Evolutionary conservation across 2,329 filamentous ascomycete genomes (phyloP), one percentile per base, ranked within the genome.

Genomic region (Neonectria faginata): DNA sequence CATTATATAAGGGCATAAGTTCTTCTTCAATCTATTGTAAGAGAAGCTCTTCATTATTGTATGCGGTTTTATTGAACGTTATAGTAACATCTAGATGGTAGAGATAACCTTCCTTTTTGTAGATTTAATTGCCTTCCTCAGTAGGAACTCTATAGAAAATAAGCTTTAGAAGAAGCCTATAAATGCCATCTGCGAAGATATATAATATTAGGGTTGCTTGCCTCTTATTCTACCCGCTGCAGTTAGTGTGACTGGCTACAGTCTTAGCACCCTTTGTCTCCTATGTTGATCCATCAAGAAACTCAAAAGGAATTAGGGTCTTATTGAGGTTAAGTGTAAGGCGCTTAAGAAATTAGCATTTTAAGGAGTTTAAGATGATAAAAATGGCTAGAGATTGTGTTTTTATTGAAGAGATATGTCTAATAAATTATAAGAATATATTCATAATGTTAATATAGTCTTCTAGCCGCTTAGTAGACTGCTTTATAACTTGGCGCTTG

Each of bases 1-100:
- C 14, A 2, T 2, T 7, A 36, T 3, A 22, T 14, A 45, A 44
- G 25, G 10, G 18, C 10, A 5, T 9, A 22, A 44, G 20, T 16
- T 44, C 27, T 2, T 44, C 36, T 2, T 31, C 20, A n/a, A 57
- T 57, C 54, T 41, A 57, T 36, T 44, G 39, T 7, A 22, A 39
- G 25, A 57, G 47, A 25, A 57, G 41, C 10, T 45, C 27, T 25
- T 57, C 25, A 16, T 57, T 57, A 16, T 57, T 57, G n/a, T 57
- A 57, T n/a, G 41, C 54, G 2, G 54, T 57, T 22, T 57, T 25
- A 39, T 57, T 57, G 10, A 44, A 57, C 25, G 36, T 27, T 12
- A 57, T 25, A 5, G 39, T 44, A 6, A 57, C 54, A 6, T 57
- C 41, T 2, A 5, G 10, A 11, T 41, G 29, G 25, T 57, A 57